phyloP scores from a whole-genome alignment of 2,329 filamentous ascomycete species.

The Conoideocrella luteorostrata region DNA sequence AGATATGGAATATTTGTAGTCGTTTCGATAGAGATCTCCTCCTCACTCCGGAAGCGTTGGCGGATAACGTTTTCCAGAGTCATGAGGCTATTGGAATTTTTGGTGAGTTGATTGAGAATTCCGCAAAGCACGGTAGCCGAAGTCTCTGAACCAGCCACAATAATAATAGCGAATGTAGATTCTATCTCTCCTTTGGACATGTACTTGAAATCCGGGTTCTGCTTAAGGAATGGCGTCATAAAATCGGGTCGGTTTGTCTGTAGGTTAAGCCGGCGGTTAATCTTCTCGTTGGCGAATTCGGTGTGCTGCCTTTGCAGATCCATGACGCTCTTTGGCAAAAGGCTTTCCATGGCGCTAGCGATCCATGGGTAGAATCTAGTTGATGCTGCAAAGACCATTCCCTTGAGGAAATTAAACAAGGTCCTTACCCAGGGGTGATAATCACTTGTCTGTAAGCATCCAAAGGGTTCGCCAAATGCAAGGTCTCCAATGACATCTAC shows the following conservation, averaged over 20 bases:
- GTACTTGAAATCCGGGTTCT: not conserved
- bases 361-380: not conserved
- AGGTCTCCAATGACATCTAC: conserved; percentile 21
- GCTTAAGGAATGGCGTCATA: not conserved
- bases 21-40: not conserved
- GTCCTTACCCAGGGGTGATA: conserved; percentile 17
- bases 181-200: not conserved
- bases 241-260: not conserved
- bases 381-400: not conserved
- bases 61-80: not conserved
- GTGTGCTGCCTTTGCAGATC: not conserved
- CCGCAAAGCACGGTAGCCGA: not conserved
- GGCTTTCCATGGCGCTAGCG: not conserved
- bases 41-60: not conserved
- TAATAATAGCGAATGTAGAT: not conserved
- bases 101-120: not conserved
- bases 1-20: not conserved
- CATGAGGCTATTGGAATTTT: not conserved
- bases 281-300: not conserved
- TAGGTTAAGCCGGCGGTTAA: not conserved
- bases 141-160: not conserved
- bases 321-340: not conserved
- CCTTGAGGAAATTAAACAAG: conserved; percentile 12
- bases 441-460: conserved; percentile 13
- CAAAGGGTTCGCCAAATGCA: conserved; percentile 19